Conservation (phyloP, 2,329 filamentous ascomycete genomes). For the Passalora sequoiae region DNA sequence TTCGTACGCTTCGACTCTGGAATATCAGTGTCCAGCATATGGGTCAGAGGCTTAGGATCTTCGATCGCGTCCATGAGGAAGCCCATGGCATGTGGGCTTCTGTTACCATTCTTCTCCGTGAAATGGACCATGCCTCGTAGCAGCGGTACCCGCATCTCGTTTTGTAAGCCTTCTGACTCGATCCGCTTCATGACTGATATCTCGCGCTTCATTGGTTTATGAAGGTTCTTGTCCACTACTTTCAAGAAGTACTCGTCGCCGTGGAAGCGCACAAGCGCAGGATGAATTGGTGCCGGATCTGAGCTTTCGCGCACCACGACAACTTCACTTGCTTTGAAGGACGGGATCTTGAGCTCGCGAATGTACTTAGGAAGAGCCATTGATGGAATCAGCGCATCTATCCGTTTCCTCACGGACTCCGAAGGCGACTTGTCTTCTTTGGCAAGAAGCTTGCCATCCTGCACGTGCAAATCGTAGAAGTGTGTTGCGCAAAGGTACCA, state of each 20-base stretch:
- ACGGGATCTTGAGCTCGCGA: constrained; percentile 25
- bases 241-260: constrained; percentile 31
- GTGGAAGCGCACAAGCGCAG: constrained; percentile 18
- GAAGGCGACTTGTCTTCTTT: constrained; percentile 22
- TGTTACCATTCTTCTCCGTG: constrained; percentile 7
- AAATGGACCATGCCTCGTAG: constrained; percentile 30
- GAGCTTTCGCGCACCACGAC: constrained; percentile 23
- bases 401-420: constrained; percentile 18
- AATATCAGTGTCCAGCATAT: constrained; percentile 29
- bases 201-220: constrained; percentile 33
- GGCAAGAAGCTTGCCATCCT: constrained; percentile 25
- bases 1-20: constrained; percentile 28
- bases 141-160: constrained; percentile 29
- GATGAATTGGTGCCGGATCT: constrained; percentile 28
- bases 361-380: constrained; percentile 35
- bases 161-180: constrained; percentile 25
- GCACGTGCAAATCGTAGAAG: constrained; percentile 28
- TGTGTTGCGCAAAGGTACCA: constrained; percentile 31
- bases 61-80: constrained; percentile 33
- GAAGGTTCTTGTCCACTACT: constrained; percentile 29
- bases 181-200: constrained; percentile 30
- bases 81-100: constrained; percentile 27
- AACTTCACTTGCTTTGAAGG: constrained; percentile 24
- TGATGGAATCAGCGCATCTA: constrained; percentile 25
- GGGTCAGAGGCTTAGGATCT: constrained; percentile 30